These are phyloP conservation scores for Solanum chmielewskii DNA, from an alignment of 257 asterid species.

Conservation along the genomic window DNA sequence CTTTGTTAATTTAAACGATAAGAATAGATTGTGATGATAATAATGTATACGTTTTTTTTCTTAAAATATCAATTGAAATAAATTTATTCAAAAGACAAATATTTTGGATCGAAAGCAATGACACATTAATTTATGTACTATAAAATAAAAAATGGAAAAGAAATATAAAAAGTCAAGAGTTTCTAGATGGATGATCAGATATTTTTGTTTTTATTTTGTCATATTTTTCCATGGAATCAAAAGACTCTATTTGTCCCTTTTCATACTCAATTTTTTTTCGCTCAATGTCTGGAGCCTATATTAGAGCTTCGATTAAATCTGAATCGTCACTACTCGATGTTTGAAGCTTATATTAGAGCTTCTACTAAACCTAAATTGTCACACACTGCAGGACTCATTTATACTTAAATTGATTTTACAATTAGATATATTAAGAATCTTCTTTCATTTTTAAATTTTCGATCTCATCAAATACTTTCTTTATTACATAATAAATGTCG, in stretches of 20 bases:
- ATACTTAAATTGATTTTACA: background rate
- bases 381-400: no score
- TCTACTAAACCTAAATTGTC: no score
- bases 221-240: background rate
- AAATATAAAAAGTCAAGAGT: background rate
- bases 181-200: background rate
- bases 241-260: background rate
- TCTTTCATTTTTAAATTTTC: no score
- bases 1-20: background rate
- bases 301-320: fast-evolving
- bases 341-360: fast-evolving
- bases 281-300: fast-evolving
- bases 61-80: background rate
- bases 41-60: background rate
- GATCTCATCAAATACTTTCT: background rate
- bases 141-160: background rate
- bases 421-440: no score
- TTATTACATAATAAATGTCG: no score
- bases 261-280: background rate
- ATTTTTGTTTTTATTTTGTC: background rate
- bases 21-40: no score
- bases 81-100: background rate
- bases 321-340: fast-evolving
- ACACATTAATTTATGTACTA: background rate
- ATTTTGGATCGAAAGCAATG: background rate